Percentiles rank a stretch among this genome's conserved stretches.
phyloP scores from a whole-genome alignment of 2,329 filamentous ascomycete species.

The Alternaria arbusti region DNA sequence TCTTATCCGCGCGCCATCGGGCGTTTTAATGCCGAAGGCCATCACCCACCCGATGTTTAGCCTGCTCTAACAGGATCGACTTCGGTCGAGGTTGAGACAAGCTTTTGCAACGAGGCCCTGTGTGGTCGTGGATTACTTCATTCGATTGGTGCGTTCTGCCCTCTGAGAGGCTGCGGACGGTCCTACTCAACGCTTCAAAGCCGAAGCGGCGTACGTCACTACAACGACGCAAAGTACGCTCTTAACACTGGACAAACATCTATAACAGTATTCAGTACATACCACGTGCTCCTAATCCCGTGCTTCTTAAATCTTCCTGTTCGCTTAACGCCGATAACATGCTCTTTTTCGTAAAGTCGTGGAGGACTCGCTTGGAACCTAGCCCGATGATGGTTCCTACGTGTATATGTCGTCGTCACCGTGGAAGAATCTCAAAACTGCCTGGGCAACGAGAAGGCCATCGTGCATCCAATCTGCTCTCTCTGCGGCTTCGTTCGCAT shows the following conservation, averaged over 20 bases:
- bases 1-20: neutral
- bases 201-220: neutral
- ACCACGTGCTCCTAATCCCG: neutral
- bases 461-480: constrained; percentile 43
- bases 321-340: neutral
- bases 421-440: constrained; percentile 42
- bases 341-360: neutral
- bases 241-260: neutral
- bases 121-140: neutral
- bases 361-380: neutral
- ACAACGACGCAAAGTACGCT: neutral
- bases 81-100: neutral
- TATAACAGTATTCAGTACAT: neutral
- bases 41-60: neutral
- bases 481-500: constrained; percentile 44
- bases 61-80: neutral
- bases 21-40: neutral
- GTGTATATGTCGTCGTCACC: constrained; percentile 37
- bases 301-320: neutral
- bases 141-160: neutral
- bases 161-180: neutral
- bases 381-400: neutral
- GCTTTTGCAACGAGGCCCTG: neutral
- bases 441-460: constrained; percentile 36
- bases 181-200: neutral